Base-by-base conservation (phyloP, 768 basidiomycete genomes). In the Suillus decipiens region DNA sequence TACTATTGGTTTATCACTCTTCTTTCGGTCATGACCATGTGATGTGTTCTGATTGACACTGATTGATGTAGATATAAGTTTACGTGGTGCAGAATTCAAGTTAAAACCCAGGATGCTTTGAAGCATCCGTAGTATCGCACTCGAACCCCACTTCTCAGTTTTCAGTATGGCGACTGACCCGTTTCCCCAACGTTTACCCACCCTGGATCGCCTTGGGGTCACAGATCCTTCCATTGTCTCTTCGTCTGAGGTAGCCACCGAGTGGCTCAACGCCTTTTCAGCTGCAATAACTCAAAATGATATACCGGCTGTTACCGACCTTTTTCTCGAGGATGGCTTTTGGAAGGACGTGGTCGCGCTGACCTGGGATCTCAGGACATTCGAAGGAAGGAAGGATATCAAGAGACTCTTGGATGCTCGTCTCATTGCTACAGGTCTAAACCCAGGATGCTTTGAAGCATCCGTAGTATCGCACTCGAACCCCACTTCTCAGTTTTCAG, bases 281-380 rank as follows among this genome's bases (percentile, higher is more conserved):
- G 57, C 45, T 22, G 69, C 74, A 5, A 45, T 75, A 22, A 28
- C 56, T 19, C 68, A 64, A 37, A 66, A 63, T 22, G 55, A 74
- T 47, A 60, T 65, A 47, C 3, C 45, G 3, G 56, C 17, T n/a
- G 67, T 71, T 57, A 60, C 71, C 17, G 64, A 74, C 53, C 72
- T 75, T 37, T 72, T 74, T 24, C 68, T 74, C 5, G 74, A 68
- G 5, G 65, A 74, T 9, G 74, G 69, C 1, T 74, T 81, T 64
- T 87, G 85, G 86, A 76, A 85, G 31, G 86, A 88, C 65, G 72
- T 79, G 19, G 71, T 85, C 11, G 77, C 82, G 0, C 64, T 87
- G 7, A 87, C 87, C 1, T 85, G 82, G 80, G 80, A 84, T 68
- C 82, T 88, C 63, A 79, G 83, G 42, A 81, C 82, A 0, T 79